Percentiles rank a stretch among this genome's conserved stretches.
phyloP scores from a whole-genome alignment of 176 grass and related monocot species.

The Cenchrus fungigraminus region DNA sequence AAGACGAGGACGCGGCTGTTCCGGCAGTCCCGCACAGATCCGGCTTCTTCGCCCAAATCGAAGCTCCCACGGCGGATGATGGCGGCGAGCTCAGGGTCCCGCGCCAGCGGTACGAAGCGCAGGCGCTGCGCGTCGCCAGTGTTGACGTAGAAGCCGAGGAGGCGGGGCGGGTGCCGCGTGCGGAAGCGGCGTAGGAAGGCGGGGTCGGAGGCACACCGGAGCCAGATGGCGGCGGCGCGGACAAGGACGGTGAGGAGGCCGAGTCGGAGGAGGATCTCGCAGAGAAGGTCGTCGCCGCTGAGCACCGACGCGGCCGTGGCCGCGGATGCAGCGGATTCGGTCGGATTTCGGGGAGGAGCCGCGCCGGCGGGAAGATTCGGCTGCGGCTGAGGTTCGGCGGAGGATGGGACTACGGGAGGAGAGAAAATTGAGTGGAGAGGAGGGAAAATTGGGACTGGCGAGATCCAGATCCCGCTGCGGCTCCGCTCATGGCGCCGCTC shows the following conservation, averaged over 20 bases:
- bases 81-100: constrained; percentile 13
- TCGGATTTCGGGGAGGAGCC: neutral
- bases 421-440: neutral
- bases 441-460: too few relatives aligned
- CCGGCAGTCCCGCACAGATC: neutral
- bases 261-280: constrained; percentile 27
- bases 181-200: neutral
- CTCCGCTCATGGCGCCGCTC: too few relatives aligned
- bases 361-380: neutral
- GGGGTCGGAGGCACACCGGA: too few relatives aligned
- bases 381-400: neutral
- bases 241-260: constrained; percentile 6
- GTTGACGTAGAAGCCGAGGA: constrained; percentile 10
- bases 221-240: too few relatives aligned
- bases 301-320: neutral
- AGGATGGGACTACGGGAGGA: neutral
- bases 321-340: neutral
- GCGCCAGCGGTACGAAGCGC: constrained; percentile 8
- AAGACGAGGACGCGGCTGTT: neutral
- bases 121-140: neutral
- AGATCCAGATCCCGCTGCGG: too few relatives aligned
- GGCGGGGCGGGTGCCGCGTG: neutral
- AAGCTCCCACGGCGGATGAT: constrained; percentile 7
- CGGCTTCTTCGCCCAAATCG: neutral
- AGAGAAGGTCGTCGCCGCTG: constrained; percentile 14